Base-by-base conservation (phyloP, 768 basidiomycete species). In the Russula abietina region DNA sequence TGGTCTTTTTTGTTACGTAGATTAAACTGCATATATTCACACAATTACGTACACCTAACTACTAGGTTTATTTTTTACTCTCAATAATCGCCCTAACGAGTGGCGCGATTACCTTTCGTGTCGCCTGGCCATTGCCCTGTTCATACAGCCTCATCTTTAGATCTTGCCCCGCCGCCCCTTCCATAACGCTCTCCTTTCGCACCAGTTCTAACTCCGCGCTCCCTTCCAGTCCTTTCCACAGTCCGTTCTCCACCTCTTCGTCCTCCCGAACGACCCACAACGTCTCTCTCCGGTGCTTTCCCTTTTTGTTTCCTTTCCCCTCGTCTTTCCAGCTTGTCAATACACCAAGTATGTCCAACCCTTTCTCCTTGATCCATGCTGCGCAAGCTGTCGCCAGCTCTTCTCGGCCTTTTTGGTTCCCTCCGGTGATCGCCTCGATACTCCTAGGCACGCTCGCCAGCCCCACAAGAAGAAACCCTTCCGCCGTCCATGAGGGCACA, bases 371-470 rank as follows among this genome's bases (percentile, higher is more conserved):
- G 81, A 92, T 87, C 84, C 87, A 97, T 30, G 49, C 70, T 32
- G 79, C 75, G 2, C 78, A 70, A 5, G 74, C 75, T 1, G 64
- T 26, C 60, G 77, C 73, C 57, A 83, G 77, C 30, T 72, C 72
- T 22, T 73, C 57, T 0, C 72, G 73, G 9, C 77, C 75, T 45
- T 76, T 71, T 54, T 78, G 77, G 17, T 81, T 70, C 38, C 72
- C 70, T 0, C 81, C 76, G 85, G 58, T 45, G 30, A 86, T 89
- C 1, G 70, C 69, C 54, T 82, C 77, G 5, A 95, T 78, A 9
- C 80, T 78, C 4, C 89, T 70, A 2, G 93, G 94, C 19, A 98
- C 88, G 3, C 92, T 89, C 1, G 91, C 83, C 14, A 99, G 75
- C 6, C 96, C 94, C 1, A 85, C 85, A 60, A 80, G 81, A 45